Conservation (phyloP, 192 early-diverging fungal genomes). For the Podila epigama region DNA sequence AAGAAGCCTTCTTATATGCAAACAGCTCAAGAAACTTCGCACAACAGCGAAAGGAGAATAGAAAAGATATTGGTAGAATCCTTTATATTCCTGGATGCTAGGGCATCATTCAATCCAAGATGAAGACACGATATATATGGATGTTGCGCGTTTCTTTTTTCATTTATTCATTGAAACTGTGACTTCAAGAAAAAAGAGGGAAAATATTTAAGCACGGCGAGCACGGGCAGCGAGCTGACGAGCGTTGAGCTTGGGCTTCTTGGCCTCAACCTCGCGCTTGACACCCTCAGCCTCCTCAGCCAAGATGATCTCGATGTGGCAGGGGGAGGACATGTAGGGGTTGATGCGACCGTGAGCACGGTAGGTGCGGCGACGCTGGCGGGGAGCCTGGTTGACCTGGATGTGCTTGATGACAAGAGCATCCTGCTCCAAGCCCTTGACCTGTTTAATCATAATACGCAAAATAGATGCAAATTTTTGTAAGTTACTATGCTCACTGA, state of each 20-base stretch:
- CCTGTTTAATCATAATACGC: constrained; percentile 41
- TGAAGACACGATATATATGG: no score
- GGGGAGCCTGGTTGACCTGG: constrained; percentile 97
- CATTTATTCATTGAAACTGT: no score
- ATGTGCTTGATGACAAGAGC: constrained; percentile 93
- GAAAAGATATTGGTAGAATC: no score
- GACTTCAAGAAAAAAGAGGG: background rate
- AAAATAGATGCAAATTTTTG: no score
- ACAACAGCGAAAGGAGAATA: no score
- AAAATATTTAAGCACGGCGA: constrained; percentile 49
- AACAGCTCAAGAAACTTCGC: no score
- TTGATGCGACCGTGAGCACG: constrained; percentile 92
- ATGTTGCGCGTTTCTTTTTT: no score
- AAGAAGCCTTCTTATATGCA: no score
- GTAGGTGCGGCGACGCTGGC: constrained; percentile 96
- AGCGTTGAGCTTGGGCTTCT: constrained; percentile 62
- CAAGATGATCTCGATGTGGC: constrained; percentile 96
- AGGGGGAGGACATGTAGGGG: constrained; percentile 94
- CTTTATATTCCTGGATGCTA: no score
- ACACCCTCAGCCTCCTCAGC: constrained; percentile 89
- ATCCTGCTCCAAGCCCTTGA: constrained; percentile 92
- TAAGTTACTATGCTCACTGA: no score
- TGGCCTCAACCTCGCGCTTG: constrained; percentile 69
- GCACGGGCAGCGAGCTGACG: constrained; percentile 63
- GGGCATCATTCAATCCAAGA: no score